A percentile compares a stretch with the other conserved stretches of the same genome.
Conservation (phyloP, 306 rosid species). For the Begonia fuchsioides region DNA sequence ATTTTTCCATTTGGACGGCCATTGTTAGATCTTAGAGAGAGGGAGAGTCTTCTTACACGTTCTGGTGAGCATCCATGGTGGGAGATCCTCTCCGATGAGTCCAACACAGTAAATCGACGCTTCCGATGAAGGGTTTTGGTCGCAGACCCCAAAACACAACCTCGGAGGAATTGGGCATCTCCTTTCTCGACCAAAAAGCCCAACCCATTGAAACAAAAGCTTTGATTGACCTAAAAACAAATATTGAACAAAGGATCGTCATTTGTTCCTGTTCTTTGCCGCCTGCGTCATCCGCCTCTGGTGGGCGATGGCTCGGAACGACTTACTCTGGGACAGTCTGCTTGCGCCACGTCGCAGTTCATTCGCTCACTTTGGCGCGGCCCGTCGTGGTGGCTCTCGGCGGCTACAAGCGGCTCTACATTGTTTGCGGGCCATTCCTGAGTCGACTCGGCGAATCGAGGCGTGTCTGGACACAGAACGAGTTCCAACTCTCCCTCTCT, state of each 20-base stretch:
- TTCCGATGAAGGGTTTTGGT: constrained; percentile 15
- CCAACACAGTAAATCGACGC: constrained; percentile 59
- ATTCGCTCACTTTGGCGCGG: constrained; percentile 37
- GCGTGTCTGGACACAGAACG: constrained; percentile 68
- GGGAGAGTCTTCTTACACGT: constrained; percentile 31
- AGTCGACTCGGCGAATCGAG: constrained; percentile 78
- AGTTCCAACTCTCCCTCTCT: constrained; percentile 81
- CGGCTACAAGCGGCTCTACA: constrained; percentile 78
- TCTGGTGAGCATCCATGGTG: constrained; percentile 7
- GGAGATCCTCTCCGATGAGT: constrained; percentile 29
- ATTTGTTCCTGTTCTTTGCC: constrained; percentile 64
- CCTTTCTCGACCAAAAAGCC: constrained; percentile 44
- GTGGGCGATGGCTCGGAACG: constrained; percentile 52
- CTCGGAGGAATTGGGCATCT: constrained; percentile 25
- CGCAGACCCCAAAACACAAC: too few relatives aligned
- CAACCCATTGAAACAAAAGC: constrained; percentile 17
- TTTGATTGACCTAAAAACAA: constrained; percentile 9
- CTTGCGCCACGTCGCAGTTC: constrained; percentile 56
- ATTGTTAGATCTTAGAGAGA: constrained; percentile 1
- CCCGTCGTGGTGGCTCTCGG: constrained; percentile 74
- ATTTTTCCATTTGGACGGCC: constrained; percentile 11
- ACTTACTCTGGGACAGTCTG: constrained; percentile 95
- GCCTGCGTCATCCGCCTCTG: constrained; percentile 87
- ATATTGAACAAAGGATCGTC: constrained; percentile 30
- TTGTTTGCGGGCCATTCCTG: constrained; percentile 83